phyloP scores from a whole-genome alignment of 306 rosid genomes.

The Comarum palustre region DNA sequence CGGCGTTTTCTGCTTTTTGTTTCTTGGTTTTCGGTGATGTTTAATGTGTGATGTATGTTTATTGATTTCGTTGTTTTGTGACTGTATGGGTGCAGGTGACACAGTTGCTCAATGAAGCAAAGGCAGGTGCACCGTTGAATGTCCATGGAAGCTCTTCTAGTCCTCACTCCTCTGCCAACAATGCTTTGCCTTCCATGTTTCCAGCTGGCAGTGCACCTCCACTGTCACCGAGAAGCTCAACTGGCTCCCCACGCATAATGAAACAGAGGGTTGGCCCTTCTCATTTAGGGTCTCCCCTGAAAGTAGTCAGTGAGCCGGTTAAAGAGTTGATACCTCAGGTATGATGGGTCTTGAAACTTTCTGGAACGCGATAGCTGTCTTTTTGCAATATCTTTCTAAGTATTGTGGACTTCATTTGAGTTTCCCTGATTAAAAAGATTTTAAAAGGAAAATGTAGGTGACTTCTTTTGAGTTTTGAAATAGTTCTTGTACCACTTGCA shows the following conservation, averaged over 20 bases:
- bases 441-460: slow-evolving; percentile 6
- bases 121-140: slow-evolving; percentile 83
- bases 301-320: slow-evolving; percentile 89
- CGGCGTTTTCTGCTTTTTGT: not conserved
- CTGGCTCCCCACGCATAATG: slow-evolving; percentile 94
- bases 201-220: slow-evolving; percentile 99
- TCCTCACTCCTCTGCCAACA: slow-evolving; percentile 72
- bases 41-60: not conserved
- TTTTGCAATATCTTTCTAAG: not conserved
- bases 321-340: slow-evolving; percentile 99
- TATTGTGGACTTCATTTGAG: slow-evolving; percentile 20
- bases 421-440: not conserved
- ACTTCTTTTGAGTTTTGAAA: slow-evolving; percentile 12
- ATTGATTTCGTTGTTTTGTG: not conserved
- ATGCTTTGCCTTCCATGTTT: slow-evolving; percentile 93
- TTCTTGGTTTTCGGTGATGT: slow-evolving; percentile 4
- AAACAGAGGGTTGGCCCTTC: slow-evolving; percentile 92
- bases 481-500: slow-evolving; percentile 41
- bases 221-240: slow-evolving; percentile 80
- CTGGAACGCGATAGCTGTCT: not conserved
- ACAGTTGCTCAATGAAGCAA: slow-evolving; percentile 80
- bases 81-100: slow-evolving; percentile 48
- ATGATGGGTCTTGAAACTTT: slow-evolving; percentile 25
- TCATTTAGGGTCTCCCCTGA: slow-evolving; percentile 84
- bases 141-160: slow-evolving; percentile 89